phyloP scores from a whole-genome alignment of 2,329 filamentous ascomycete genomes.

The Aspergillus bombycis region DNA sequence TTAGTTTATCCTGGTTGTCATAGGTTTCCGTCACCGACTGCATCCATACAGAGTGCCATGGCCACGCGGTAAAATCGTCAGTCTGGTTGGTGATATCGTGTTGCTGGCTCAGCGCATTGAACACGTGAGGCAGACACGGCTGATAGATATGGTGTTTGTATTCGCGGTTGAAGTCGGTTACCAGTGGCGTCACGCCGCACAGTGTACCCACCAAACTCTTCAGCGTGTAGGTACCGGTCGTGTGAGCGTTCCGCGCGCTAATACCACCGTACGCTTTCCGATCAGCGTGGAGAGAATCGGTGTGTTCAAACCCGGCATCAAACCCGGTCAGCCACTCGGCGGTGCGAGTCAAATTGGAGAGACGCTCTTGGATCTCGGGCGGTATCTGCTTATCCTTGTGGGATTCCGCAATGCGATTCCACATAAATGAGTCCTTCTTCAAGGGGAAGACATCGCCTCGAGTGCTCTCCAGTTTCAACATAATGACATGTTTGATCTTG shows the following conservation, averaged over 20 bases:
- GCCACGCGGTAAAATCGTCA: constrained; percentile 34
- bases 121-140: constrained; percentile 47
- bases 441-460: constrained; percentile 52
- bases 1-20: constrained; percentile 34
- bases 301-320: constrained; percentile 28
- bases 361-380: constrained; percentile 25
- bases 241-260: constrained; percentile 46
- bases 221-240: constrained; percentile 49
- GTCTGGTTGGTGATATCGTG: constrained; percentile 25
- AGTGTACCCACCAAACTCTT: constrained; percentile 49
- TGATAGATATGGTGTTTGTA: constrained; percentile 49
- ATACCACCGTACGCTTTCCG: constrained; percentile 44
- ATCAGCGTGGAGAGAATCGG: constrained; percentile 19
- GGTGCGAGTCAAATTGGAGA: constrained; percentile 34
- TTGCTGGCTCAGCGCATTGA: constrained; percentile 30
- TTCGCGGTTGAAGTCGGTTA: constrained; percentile 50
- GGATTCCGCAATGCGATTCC: constrained; percentile 39
- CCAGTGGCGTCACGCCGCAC: constrained; percentile 48
- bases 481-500: constrained; percentile 48
- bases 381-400: constrained; percentile 42
- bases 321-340: constrained; percentile 35
- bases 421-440: constrained; percentile 42
- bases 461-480: constrained; percentile 52
- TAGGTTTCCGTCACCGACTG: constrained; percentile 37
- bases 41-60: constrained; percentile 39